Conservation (phyloP, 345 rosid species). For the Lepidium aucheri region DNA sequence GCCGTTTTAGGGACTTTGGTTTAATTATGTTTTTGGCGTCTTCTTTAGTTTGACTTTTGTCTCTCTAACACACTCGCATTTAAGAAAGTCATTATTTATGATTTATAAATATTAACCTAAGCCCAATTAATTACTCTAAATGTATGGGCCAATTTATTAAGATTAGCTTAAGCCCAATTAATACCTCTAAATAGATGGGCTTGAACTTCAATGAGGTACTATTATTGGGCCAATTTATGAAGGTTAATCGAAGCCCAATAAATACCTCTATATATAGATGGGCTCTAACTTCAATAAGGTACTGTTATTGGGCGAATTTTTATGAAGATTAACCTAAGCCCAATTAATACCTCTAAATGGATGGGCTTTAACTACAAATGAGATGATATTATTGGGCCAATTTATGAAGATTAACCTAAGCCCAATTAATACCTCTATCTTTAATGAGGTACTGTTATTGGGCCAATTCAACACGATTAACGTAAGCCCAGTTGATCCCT, state of each 20-base stretch:
- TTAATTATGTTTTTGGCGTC: slow-evolving; percentile 1
- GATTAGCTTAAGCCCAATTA: neutral
- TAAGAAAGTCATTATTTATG: neutral
- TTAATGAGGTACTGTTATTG: no score
- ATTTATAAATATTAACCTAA: neutral
- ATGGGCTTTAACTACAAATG: no score
- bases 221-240: neutral
- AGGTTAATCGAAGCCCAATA: neutral
- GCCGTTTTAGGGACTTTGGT: slow-evolving; percentile 8
- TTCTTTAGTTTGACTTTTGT: neutral
- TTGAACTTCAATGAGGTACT: neutral
- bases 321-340: no score
- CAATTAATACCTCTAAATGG: no score
- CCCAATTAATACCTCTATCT: no score
- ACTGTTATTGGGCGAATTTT: no score
- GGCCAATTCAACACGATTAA: no score
- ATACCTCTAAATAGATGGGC: neutral
- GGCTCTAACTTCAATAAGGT: neutral
- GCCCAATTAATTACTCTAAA: neutral
- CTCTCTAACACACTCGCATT: neutral
- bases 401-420: no score
- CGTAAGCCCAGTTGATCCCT: neutral
- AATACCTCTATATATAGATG: neutral
- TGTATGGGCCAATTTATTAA: neutral
- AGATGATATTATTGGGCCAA: no score